Base-by-base conservation (phyloP, 176 grass and related monocot genomes). In the Hordeum marinum region DNA sequence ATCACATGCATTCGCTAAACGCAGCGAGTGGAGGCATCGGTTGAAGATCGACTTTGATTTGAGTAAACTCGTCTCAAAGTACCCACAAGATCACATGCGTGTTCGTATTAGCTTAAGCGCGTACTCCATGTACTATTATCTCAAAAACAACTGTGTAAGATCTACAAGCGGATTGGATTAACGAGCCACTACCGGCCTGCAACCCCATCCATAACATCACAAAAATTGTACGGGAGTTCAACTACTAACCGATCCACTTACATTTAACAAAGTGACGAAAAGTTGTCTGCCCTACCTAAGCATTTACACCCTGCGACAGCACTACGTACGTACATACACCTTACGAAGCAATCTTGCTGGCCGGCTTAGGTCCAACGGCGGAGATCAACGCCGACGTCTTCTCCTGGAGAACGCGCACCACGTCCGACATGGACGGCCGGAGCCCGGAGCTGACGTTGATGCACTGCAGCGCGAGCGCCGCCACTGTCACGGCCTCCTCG, bases 371-470 rank as follows among this genome's bases (percentile, higher is more conserved):
- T 36, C 85, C 80, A 20, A 91, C 80, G 78, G 90, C 83, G 0
- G 92, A 82, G 35, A 94, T 85, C 11, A 93, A 78, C 31, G 85
- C 71, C 4, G 79, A 76, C 55, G 77, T 72, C 71, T 87, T 85
- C 86, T 94, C 88, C 59, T 86, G 92, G 52, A 94, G 71, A 55
- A 83, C 68, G 54, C 90, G 81, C 29, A 91, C 88, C 66, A 94
- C 85, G 54, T 97, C 92, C 1, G 92, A 74, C 92, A 91, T 94
- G 58, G 92, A 90, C 1, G 94, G 94, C 60, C 94, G 87, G 36
- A 91, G 79, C 35, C 88, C 87, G 5, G 84, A 75, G n/a, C 84
- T 82, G 20, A 66, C 84, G 64, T 82, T 43, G 68, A 87, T 83
- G 52, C 94, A 94, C 25, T 25, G 59, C 66, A 87, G 42, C 0